phyloP scores from a whole-genome alignment of 1,284 basidiomycete species.

The Moniliophthora roreri region DNA sequence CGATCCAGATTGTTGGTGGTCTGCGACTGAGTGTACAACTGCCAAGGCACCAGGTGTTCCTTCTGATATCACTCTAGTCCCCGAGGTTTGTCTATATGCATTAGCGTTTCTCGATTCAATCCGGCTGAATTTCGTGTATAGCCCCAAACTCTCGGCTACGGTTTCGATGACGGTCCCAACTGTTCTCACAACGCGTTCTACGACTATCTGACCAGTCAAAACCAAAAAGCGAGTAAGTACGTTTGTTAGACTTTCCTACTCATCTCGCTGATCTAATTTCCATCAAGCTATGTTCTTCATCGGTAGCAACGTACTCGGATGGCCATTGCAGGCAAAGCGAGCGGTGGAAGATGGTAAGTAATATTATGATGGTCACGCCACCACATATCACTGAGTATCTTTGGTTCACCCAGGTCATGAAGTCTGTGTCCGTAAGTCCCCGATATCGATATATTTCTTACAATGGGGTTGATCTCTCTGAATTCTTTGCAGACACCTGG shows the following conservation, averaged over 20 bases:
- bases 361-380: background rate
- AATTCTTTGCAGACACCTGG: constrained; percentile 48
- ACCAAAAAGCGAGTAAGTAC: constrained; percentile 66
- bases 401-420: constrained; percentile 48
- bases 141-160: constrained; percentile 62
- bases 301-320: constrained; percentile 75
- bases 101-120: background rate
- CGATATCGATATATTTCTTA: too few species aligned
- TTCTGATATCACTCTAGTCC: background rate
- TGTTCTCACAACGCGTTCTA: constrained; percentile 68
- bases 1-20: constrained; percentile 3
- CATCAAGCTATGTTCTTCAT: constrained; percentile 69
- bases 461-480: background rate
- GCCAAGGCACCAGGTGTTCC: background rate
- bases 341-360: constrained; percentile 50
- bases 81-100: background rate
- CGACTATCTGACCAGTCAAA: constrained; percentile 56
- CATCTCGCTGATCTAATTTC: background rate
- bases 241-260: background rate
- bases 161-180: constrained; percentile 75
- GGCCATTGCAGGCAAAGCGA: constrained; percentile 69
- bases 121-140: constrained; percentile 15
- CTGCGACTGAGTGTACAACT: background rate
- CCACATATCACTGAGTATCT: background rate
- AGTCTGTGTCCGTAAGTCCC: constrained; percentile 54